These are phyloP conservation scores for Planoprotostelium fungivorum DNA, from an alignment of 78 protist genomes.

Conservation along the genomic window DNA sequence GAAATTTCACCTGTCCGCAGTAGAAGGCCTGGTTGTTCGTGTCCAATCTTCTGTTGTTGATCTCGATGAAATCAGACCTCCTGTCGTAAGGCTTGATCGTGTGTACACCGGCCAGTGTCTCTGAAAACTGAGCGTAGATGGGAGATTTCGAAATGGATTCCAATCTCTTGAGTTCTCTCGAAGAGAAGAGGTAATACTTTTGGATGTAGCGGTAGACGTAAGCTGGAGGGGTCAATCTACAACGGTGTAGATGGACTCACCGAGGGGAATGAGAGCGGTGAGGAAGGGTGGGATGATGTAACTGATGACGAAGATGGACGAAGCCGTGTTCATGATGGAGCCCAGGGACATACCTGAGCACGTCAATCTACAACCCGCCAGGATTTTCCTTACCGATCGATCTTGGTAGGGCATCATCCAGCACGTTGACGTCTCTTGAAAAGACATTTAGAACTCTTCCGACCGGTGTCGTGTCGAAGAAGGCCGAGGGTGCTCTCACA, in stretches of 20 bases:
- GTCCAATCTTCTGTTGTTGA: constrained; percentile 28
- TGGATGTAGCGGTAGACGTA: constrained; percentile 64
- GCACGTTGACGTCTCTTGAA: constrained; percentile 63
- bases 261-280: neutral
- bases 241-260: neutral
- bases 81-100: constrained; percentile 84
- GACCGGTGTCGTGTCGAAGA: constrained; percentile 91
- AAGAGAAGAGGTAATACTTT: constrained; percentile 47
- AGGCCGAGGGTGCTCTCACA: constrained; percentile 85
- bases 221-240: neutral
- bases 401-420: neutral
- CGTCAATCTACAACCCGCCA: no score
- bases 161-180: constrained; percentile 80
- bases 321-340: neutral
- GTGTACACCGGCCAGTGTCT: constrained; percentile 83
- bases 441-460: constrained; percentile 94
- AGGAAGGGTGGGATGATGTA: neutral
- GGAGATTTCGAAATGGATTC: constrained; percentile 90
- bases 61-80: constrained; percentile 8
- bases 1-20: neutral
- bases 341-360: neutral
- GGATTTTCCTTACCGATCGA: neutral
- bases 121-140: constrained; percentile 79
- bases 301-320: neutral
- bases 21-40: constrained; percentile 55